Conservation (phyloP, 169 alveolate species). For the Eimeria acervulina region DNA sequence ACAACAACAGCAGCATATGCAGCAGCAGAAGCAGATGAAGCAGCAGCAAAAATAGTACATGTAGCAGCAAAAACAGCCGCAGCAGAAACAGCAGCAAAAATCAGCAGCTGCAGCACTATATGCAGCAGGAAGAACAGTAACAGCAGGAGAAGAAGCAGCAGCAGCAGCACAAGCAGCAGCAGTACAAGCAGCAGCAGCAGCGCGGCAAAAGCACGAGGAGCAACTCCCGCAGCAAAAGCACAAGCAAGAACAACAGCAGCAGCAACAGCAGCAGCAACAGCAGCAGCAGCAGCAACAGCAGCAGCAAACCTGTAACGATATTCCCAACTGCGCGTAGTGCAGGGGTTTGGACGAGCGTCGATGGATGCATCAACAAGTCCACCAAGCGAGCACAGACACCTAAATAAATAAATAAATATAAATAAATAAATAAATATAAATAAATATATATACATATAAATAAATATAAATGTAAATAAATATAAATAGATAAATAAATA, state of each 20-base stretch:
- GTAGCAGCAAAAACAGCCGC: too few relatives aligned
- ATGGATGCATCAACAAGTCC: constrained; percentile 93
- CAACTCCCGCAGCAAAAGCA: too few relatives aligned
- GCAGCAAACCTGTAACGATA: constrained; percentile 84
- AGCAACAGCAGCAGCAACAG: constrained; percentile 32
- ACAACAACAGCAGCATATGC: too few relatives aligned
- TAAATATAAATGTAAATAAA: not conserved
- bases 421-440: not conserved
- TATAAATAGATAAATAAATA: not conserved
- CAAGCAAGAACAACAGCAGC: not conserved
- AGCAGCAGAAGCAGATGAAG: too few relatives aligned
- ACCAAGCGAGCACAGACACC: constrained; percentile 96
- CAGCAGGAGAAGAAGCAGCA: too few relatives aligned
- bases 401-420: constrained; percentile 88
- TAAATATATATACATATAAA: not conserved
- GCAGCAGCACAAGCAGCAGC: too few relatives aligned
- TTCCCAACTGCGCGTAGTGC: constrained; percentile 98
- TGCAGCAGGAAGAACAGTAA: too few relatives aligned
- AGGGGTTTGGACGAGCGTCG: constrained; percentile 96
- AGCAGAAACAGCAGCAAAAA: too few relatives aligned
- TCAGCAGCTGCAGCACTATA: too few relatives aligned
- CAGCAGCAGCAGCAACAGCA: constrained; percentile 69
- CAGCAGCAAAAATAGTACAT: too few relatives aligned
- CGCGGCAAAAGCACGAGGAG: too few relatives aligned
- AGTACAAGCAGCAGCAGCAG: too few relatives aligned